Evolutionary conservation across 345 rosid species (phyloP).

Genomic region (Rhodomyrtus tomentosa): DNA sequence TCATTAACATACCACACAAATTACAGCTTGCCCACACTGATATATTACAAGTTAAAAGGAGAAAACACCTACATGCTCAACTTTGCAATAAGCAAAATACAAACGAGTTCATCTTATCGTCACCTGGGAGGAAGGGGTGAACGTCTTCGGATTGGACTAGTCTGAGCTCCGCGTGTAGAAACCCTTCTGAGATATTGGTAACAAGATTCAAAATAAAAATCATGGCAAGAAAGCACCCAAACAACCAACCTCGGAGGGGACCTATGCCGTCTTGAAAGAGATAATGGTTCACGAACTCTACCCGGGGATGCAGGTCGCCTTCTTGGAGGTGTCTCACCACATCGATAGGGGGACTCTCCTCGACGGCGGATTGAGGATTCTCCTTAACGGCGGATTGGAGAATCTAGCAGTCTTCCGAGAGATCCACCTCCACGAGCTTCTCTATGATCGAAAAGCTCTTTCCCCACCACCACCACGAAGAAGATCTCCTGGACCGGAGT

Average conservation of each 20-base stretch:
- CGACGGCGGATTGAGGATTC: conserved; percentile 72
- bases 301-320: conserved; percentile 60
- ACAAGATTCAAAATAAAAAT: conserved; percentile 1
- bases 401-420: conserved; percentile 62
- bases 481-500: conserved; percentile 65
- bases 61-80: neutral
- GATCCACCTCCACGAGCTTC: conserved; percentile 53
- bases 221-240: neutral
- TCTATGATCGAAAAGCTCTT: conserved; percentile 29
- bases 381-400: conserved; percentile 67
- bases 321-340: conserved; percentile 66
- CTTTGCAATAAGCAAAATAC: neutral
- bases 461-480: conserved; percentile 64
- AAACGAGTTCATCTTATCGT: conserved; percentile 32
- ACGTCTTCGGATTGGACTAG: conserved; percentile 83
- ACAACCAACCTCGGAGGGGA: conserved; percentile 68
- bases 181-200: conserved; percentile 26
- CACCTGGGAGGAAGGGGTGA: conserved; percentile 81
- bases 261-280: conserved; percentile 69
- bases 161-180: conserved; percentile 81
- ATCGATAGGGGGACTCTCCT: conserved; percentile 58
- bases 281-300: conserved; percentile 69
- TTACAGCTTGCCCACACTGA: neutral
- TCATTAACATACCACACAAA: neutral
- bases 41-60: neutral